Conservation (phyloP, 495 filamentous ascomycete species). For the Penicillium subrubescens region DNA sequence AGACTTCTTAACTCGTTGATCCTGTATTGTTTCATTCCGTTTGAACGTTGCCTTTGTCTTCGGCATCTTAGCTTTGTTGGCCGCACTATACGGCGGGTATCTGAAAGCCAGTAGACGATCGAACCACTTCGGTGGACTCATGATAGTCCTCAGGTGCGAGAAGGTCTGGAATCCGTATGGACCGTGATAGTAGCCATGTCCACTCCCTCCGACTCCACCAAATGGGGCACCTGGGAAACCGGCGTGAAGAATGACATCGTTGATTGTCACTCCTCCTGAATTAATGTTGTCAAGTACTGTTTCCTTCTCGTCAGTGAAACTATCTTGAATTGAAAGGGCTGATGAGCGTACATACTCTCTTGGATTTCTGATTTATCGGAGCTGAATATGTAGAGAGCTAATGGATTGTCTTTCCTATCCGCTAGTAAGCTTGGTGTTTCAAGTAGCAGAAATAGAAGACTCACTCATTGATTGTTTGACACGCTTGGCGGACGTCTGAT, state of each 20-base stretch:
- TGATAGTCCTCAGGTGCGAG: neutral
- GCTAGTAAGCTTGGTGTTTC: neutral
- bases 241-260: conserved; percentile 71
- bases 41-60: neutral
- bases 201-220: conserved; percentile 39
- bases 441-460: neutral
- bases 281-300: conserved; percentile 54
- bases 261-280: conserved; percentile 70
- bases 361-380: neutral
- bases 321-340: neutral
- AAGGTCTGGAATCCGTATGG: neutral
- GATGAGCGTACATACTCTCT: neutral
- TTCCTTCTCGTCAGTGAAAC: neutral
- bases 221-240: conserved; percentile 66
- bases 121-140: neutral
- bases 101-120: neutral
- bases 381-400: neutral
- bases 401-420: neutral
- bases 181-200: neutral
- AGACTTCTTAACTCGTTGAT: neutral
- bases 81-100: neutral
- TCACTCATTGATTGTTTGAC: neutral
- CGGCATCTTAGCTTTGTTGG: neutral
- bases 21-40: neutral
- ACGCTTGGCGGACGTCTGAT: neutral